phyloP scores from a whole-genome alignment of 2,329 filamentous ascomycete genomes.

The Gaeumannomyces tritici region DNA sequence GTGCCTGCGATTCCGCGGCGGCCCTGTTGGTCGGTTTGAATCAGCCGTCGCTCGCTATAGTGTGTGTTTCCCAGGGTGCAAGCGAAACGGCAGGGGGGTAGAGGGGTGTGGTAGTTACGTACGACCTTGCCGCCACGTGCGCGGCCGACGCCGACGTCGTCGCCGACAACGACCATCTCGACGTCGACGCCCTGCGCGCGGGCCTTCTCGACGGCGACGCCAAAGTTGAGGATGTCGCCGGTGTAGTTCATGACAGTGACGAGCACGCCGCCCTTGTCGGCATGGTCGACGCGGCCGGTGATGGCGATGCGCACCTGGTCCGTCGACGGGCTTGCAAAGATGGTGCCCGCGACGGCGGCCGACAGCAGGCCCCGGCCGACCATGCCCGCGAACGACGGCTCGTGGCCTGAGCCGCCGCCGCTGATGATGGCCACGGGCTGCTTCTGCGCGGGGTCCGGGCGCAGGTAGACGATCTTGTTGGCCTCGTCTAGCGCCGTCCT shows the following conservation, averaged over 20 bases:
- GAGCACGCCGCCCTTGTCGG: slow-evolving; percentile 52
- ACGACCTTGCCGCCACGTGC: slow-evolving; percentile 73
- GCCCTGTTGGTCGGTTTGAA: slow-evolving; percentile 29
- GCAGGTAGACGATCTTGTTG: slow-evolving; percentile 78
- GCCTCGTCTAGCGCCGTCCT: slow-evolving; percentile 65
- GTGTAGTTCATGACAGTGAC: slow-evolving; percentile 97
- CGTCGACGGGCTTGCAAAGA: slow-evolving; percentile 65
- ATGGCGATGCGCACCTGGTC: slow-evolving; percentile 76
- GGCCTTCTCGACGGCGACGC: slow-evolving; percentile 87
- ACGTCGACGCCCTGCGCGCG: slow-evolving; percentile 66
- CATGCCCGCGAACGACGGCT: slow-evolving; percentile 78
- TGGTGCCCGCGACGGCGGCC: slow-evolving; percentile 76
- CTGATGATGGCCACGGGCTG: slow-evolving; percentile 72
- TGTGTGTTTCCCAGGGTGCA: too few relatives aligned
- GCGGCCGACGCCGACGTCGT: slow-evolving; percentile 84
- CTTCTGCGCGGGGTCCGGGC: slow-evolving; percentile 35
- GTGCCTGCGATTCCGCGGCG: slow-evolving; percentile 85
- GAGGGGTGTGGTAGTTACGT: background rate
- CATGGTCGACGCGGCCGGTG: slow-evolving; percentile 57
- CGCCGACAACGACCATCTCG: slow-evolving; percentile 85
- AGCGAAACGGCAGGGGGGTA: background rate
- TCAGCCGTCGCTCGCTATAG: background rate
- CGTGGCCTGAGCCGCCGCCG: slow-evolving; percentile 83
- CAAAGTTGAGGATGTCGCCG: slow-evolving; percentile 83
- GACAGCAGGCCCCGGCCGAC: slow-evolving; percentile 74